Percentiles rank a stretch among this genome's conserved stretches.
phyloP scores from a whole-genome alignment of 1,284 basidiomycete species.

The Melanopsichium pennsylvanicum region DNA sequence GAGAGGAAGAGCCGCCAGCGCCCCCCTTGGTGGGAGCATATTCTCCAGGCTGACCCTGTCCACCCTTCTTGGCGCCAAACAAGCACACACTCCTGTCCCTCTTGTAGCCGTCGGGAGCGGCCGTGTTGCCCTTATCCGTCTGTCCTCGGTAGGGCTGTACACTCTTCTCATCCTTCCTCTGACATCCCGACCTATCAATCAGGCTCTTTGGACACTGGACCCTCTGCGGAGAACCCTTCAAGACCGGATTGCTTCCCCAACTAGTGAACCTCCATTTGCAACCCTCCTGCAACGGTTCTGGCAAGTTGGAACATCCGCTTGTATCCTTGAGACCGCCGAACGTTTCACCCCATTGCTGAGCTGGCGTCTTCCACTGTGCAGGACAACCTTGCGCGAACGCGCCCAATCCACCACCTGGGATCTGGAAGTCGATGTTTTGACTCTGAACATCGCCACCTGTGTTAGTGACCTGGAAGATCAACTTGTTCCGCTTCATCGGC shows the following conservation, averaged over 20 bases:
- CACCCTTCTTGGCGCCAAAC: too few species aligned
- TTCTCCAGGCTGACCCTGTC: too few species aligned
- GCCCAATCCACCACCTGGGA: conserved; percentile 44
- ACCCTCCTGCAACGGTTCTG: conserved; percentile 20
- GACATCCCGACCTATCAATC: conserved; percentile 43
- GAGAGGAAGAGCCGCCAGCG: too few species aligned
- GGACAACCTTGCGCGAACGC: conserved; percentile 31
- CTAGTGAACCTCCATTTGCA: conserved; percentile 32
- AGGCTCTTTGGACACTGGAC: conserved; percentile 35
- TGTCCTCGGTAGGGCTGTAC: conserved; percentile 15
- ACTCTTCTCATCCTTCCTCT: conserved; percentile 37
- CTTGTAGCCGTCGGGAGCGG: conserved; percentile 26
- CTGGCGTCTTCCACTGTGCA: conserved; percentile 15
- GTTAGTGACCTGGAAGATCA: conserved; percentile 41
- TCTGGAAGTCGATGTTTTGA: conserved; percentile 35
- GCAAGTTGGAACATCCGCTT: conserved; percentile 11
- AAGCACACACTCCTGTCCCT: conserved; percentile 38
- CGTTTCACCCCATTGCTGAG: conserved; percentile 15
- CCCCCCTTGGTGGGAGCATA: too few species aligned
- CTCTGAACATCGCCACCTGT: conserved; percentile 28
- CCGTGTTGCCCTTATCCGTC: neutral
- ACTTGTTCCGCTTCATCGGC: conserved; percentile 29
- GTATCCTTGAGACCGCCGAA: conserved; percentile 18
- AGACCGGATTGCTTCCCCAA: conserved; percentile 34
- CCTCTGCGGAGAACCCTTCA: conserved; percentile 16